Conservation (phyloP, 257 asterid species). For the Jaltomata sinuosa region DNA sequence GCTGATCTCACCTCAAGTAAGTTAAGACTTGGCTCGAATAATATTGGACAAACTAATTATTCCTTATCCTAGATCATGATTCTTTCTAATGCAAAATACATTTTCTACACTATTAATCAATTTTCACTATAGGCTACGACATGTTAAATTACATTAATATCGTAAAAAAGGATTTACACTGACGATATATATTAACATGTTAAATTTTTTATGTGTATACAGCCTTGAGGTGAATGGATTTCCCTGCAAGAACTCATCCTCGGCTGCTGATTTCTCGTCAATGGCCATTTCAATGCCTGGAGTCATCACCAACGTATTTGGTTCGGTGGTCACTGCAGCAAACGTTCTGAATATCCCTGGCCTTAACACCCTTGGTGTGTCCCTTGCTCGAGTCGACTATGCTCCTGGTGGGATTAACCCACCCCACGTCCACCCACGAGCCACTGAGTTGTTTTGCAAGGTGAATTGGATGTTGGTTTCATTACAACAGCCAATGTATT, state of each 20-base stretch:
- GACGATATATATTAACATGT: no score
- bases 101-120: no score
- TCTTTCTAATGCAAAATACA: no score
- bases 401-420: conserved; percentile 78
- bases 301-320: conserved; percentile 51
- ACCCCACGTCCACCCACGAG: conserved; percentile 88
- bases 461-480: conserved; percentile 70
- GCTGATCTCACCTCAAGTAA: conserved; percentile 52
- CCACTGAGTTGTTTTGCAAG: conserved; percentile 67
- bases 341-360: conserved; percentile 59
- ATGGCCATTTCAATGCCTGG: conserved; percentile 31
- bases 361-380: conserved; percentile 76
- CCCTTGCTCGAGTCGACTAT: conserved; percentile 60
- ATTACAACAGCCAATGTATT: conserved; percentile 71
- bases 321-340: conserved; percentile 49
- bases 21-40: not conserved
- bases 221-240: conserved; percentile 54
- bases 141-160: no score
- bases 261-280: conserved; percentile 57
- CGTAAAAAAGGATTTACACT: no score
- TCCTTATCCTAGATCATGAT: no score
- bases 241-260: conserved; percentile 28
- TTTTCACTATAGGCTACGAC: no score
- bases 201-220: not conserved
- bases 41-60: not conserved